Evolutionary conservation across 352 stramenopile species (phyloP), one percentile per base, ranked within the genome.

Genomic region (Globisporangium paddicum): DNA sequence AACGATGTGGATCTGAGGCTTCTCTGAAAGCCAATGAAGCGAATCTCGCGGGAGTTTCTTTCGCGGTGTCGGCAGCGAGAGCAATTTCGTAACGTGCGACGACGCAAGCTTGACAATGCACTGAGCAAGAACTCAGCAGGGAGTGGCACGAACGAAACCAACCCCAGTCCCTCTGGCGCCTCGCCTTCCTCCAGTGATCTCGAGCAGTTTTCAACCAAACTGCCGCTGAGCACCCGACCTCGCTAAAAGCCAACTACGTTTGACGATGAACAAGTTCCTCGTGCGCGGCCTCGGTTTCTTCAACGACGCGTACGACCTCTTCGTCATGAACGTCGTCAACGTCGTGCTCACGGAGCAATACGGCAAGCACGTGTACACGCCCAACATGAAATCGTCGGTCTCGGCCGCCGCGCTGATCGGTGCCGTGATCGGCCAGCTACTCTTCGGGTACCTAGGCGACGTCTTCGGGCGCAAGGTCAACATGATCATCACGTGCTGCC

Each of bases 311-410:
- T 86, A 86, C 55, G 76, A 86, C 45, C 73, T 86, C 32, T 86
- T 86, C 61, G 67, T 86, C 53, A 86, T 86, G 76, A 86, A 86
- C 63, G 62, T 86, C 51, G 48, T 86, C 68, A 86, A 86, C 63
- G 71, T 86, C 50, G 67, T 86, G 45, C 71, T 86, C 63, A 75
- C 66, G 35, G 76, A 86, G 67, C 68, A 82, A 48, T 86, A 82
- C 64, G 62, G 57, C 63, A 81, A 78, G 62, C 14, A 72, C 10
- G 73, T 83, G 16, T 86, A 86, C 72, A 86, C 75, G 44, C 72
- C 75, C 28, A 65, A 71, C 60, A 63, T 82, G 50, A 82, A 86
- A 63, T 81, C 73, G 25, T 67, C 66, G 28, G 73, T 86, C 3
- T 84, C 75, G 3, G 75, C 75, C 5, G 75, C 75, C 19, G 71